Evolutionary conservation across 768 basidiomycete genomes (phyloP).

Genomic region (Atractiella rhizophila): DNA sequence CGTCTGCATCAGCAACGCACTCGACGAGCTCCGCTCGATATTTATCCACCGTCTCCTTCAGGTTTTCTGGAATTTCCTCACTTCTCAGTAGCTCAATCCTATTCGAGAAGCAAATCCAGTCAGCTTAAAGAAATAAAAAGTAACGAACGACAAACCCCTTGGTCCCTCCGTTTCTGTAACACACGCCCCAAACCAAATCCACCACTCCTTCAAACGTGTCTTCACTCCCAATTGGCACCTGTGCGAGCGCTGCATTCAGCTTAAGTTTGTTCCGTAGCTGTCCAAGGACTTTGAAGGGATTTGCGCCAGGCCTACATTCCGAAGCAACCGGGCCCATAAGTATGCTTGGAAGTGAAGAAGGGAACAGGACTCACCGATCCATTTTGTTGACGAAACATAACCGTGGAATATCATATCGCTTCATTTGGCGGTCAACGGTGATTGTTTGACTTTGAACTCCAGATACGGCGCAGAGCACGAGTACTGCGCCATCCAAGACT

Average conservation of each 20-base stretch:
- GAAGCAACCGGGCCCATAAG: neutral
- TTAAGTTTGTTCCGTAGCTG: slow-evolving; percentile 79
- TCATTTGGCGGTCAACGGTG: slow-evolving; percentile 96
- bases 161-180: slow-evolving; percentile 74
- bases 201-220: slow-evolving; percentile 70
- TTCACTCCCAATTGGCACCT: slow-evolving; percentile 80
- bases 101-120: neutral
- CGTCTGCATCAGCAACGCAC: slow-evolving; percentile 85
- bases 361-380: slow-evolving; percentile 40
- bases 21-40: slow-evolving; percentile 84
- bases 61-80: slow-evolving; percentile 59
- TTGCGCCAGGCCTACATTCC: slow-evolving; percentile 56
- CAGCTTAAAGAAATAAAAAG: neutral
- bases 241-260: slow-evolving; percentile 79
- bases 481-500: slow-evolving; percentile 82
- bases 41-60: slow-evolving; percentile 45
- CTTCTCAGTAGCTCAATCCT: slow-evolving; percentile 55
- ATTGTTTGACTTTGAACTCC: slow-evolving; percentile 97
- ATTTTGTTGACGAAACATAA: slow-evolving; percentile 97
- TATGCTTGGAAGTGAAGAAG: neutral
- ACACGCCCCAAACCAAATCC: slow-evolving; percentile 79
- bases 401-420: slow-evolving; percentile 79
- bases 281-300: slow-evolving; percentile 78
- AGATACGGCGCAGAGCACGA: slow-evolving; percentile 88
- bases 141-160: slow-evolving; percentile 43